These are phyloP conservation scores for Naumovozyma baii DNA, from an alignment of 805 yeast genomes.

Conservation along the genomic window DNA sequence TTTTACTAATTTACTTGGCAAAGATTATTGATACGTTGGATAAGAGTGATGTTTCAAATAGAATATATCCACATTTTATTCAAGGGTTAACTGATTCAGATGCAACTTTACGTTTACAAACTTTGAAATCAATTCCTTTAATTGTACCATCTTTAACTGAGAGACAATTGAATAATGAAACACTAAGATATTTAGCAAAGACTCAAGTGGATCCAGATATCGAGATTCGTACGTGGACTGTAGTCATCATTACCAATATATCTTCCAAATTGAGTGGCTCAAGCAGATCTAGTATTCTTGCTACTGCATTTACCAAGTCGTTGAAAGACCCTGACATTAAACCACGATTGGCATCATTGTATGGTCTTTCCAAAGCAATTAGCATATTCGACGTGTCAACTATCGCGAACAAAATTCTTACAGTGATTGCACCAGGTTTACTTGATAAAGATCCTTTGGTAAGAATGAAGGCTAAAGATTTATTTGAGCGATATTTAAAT, in stretches of 20 bases:
- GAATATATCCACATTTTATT: constrained; percentile 56
- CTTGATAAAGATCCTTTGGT: constrained; percentile 66
- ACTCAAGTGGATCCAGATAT: constrained; percentile 27
- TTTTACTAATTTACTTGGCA: constrained; percentile 58
- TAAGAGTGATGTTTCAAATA: constrained; percentile 54
- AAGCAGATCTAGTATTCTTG: constrained; percentile 57
- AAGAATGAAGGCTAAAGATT: constrained; percentile 57
- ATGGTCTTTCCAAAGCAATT: constrained; percentile 57
- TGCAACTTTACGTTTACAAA: constrained; percentile 67
- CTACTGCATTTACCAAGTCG: constrained; percentile 80
- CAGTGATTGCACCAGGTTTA: constrained; percentile 75
- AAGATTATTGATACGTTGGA: constrained; percentile 41
- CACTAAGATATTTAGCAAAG: constrained; percentile 67
- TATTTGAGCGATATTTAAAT: constrained; percentile 52
- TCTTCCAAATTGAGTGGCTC: constrained; percentile 18
- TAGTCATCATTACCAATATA: constrained; percentile 19
- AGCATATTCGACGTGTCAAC: constrained; percentile 64
- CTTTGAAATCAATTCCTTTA: constrained; percentile 47
- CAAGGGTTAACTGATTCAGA: constrained; percentile 84
- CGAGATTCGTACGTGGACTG: constrained; percentile 26
- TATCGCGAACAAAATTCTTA: constrained; percentile 69
- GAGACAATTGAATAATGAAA: constrained; percentile 78
- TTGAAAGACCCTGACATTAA: constrained; percentile 70
- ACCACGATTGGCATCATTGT: constrained; percentile 64
- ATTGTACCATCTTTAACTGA: constrained; percentile 59